These are phyloP conservation scores for Hypomontagnella monticulosa DNA, from an alignment of 495 filamentous ascomycete genomes.

Conservation along the genomic window DNA sequence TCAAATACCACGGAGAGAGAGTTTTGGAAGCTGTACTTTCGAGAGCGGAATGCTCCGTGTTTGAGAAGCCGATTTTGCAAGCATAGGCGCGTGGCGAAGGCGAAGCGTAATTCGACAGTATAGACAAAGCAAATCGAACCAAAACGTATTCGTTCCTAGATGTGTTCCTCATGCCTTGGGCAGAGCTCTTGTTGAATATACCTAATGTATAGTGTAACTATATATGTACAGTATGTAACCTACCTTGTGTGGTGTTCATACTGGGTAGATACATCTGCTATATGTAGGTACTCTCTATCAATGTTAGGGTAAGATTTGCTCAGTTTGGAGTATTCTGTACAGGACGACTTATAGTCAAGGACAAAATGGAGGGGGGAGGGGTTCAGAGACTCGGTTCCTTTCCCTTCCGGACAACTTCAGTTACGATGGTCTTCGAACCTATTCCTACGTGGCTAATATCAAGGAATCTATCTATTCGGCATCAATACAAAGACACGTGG, in stretches of 20 bases:
- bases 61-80: constrained; percentile 26
- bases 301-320: too few species aligned
- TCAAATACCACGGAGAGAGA: constrained; percentile 26
- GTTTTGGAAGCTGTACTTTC: constrained; percentile 17
- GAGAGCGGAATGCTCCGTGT: constrained; percentile 6
- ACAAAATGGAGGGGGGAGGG: too few species aligned
- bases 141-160: constrained; percentile 15
- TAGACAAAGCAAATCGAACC: constrained; percentile 31
- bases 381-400: neutral
- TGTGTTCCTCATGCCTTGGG: neutral
- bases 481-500: constrained; percentile 3
- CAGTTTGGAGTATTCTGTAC: too few species aligned
- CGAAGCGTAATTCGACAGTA: constrained; percentile 26
- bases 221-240: too few species aligned
- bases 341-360: too few species aligned
- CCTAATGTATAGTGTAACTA: too few species aligned
- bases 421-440: neutral
- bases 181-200: too few species aligned
- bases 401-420: neutral
- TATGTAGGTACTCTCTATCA: too few species aligned
- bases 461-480: neutral
- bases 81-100: constrained; percentile 21
- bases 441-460: constrained; percentile 8
- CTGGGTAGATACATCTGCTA: too few species aligned
- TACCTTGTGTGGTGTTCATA: neutral